Evolutionary conservation across 106 monocot species (phyloP).

Genomic region (Iris macrosiphon): DNA sequence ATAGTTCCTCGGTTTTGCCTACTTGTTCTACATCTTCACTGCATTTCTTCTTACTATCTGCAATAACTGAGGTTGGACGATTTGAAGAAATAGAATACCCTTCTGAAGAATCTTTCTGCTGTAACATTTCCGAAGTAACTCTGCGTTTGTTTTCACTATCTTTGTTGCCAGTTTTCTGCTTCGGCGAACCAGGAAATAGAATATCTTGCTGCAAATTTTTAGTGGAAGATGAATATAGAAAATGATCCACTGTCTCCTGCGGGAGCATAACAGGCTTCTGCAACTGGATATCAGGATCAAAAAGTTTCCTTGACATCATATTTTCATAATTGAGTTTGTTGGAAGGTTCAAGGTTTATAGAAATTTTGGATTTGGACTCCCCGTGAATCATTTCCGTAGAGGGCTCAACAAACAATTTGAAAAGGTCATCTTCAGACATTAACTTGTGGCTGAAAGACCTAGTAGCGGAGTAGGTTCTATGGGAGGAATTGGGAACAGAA

Average conservation of each 20-base stretch:
- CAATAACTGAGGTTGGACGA: conserved; percentile 4
- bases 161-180: conserved; percentile 8
- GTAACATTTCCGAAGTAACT: conserved; percentile 6
- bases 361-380: conserved; percentile 7
- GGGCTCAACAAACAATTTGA: conserved; percentile 11
- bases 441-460: conserved; percentile 6
- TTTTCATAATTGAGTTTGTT: conserved; percentile 7
- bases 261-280: conserved; percentile 8
- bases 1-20: conserved; percentile 17
- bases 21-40: conserved; percentile 17
- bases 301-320: conserved; percentile 7
- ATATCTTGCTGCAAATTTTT: conserved; percentile 3
- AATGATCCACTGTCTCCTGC: conserved; percentile 4
- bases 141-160: conserved; percentile 7
- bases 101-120: conserved; percentile 9
- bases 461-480: neutral
- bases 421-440: conserved; percentile 22
- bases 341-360: neutral
- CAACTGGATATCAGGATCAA: conserved; percentile 5
- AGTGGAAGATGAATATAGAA: conserved; percentile 12
- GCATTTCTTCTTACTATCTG: conserved; percentile 7
- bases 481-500: conserved; percentile 8
- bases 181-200: conserved; percentile 9
- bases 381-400: neutral
- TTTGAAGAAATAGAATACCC: conserved; percentile 21